phyloP scores from a whole-genome alignment of 257 asterid species.

The Coffea eugenioides region DNA sequence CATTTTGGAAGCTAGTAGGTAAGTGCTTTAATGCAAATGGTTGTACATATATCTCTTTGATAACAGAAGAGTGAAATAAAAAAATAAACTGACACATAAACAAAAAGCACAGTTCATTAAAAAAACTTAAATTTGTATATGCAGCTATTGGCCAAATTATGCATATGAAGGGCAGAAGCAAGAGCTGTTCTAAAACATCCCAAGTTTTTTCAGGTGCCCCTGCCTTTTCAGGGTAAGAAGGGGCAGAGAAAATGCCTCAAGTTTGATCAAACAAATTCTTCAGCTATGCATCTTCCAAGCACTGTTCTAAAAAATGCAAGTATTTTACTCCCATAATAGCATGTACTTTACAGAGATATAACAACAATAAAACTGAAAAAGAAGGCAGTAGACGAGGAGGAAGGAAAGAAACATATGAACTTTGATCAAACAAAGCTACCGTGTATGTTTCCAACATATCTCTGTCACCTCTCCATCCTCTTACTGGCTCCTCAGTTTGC shows the following conservation, averaged over 20 bases:
- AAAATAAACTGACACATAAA: neutral
- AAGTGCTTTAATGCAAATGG: constrained; percentile 7
- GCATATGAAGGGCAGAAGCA: neutral
- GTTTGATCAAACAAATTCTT: too few relatives aligned
- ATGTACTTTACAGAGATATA: neutral
- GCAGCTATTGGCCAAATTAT: neutral
- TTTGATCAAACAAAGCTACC: constrained; percentile 38
- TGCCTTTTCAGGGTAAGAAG: too few relatives aligned
- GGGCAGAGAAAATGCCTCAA: too few relatives aligned
- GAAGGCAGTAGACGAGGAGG: neutral
- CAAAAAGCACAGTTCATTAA: neutral
- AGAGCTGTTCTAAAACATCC: neutral
- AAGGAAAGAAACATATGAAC: neutral
- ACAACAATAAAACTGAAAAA: neutral
- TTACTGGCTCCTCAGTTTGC: constrained; percentile 48
- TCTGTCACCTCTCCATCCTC: constrained; percentile 55
- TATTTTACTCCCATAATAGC: neutral
- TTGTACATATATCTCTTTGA: neutral
- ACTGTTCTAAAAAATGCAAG: neutral
- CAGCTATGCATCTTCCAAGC: too few relatives aligned
- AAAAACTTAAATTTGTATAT: neutral
- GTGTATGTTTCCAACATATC: constrained; percentile 44
- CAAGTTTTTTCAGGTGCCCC: neutral
- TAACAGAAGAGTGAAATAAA: neutral
- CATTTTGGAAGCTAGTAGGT: neutral